Percentiles rank a stretch among this genome's conserved stretches.
Conservation (phyloP, 73 alveolate species). For the Effrenium voratum region DNA sequence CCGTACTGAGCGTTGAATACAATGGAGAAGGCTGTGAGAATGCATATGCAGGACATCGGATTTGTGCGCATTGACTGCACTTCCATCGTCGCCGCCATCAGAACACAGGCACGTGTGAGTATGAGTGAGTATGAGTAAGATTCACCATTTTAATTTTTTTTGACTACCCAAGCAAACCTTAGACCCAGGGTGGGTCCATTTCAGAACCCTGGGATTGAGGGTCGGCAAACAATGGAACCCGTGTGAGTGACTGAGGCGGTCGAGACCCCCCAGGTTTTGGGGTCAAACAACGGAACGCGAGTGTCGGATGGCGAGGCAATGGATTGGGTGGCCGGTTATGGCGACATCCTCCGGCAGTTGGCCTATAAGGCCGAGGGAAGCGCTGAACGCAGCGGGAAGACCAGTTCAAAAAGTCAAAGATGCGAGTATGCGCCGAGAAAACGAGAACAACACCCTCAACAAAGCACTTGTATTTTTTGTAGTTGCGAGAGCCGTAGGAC, state of each 20-base stretch:
- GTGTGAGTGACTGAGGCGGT: not conserved
- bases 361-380: slow-evolving; percentile 35
- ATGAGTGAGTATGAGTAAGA: not conserved
- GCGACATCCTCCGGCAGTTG: slow-evolving; percentile 67
- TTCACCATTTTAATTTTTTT: not conserved
- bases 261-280: not conserved
- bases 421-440: too few relatives aligned
- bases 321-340: slow-evolving; percentile 94
- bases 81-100: slow-evolving; percentile 81
- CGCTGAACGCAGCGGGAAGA: not conserved
- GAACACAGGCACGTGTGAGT: slow-evolving; percentile 14
- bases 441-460: too few relatives aligned
- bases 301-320: slow-evolving; percentile 25
- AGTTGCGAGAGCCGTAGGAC: too few relatives aligned
- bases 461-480: too few relatives aligned
- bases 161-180: not conserved
- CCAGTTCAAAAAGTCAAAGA: too few relatives aligned
- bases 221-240: too few relatives aligned
- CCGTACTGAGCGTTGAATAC: not conserved
- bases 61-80: slow-evolving; percentile 86
- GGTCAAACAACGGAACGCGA: not conserved
- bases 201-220: too few relatives aligned
- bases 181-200: too few relatives aligned
- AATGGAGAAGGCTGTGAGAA: not conserved
- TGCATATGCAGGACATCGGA: slow-evolving; percentile 67